A percentile compares a stretch with the other conserved stretches of the same genome.
Conservation (phyloP, 441 rosid species). For the Erodium chrysanthum region DNA sequence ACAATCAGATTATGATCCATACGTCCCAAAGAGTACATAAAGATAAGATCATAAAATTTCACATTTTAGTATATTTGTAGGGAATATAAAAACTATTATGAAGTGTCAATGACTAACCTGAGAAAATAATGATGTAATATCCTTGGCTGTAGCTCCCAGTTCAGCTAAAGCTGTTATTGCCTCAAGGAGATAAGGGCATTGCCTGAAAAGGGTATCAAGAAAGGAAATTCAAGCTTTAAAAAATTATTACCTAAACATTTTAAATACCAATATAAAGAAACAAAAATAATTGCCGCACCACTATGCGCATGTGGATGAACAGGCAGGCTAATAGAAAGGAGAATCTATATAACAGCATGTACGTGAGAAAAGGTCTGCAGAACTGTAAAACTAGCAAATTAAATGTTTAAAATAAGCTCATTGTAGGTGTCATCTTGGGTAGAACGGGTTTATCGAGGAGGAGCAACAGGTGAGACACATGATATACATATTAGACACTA, state of each 20-base stretch:
- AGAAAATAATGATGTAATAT: constrained; percentile 56
- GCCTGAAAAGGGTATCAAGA: constrained; percentile 34
- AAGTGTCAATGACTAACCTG: constrained; percentile 48
- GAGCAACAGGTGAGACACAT: background rate
- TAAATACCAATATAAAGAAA: background rate
- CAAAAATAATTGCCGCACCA: background rate
- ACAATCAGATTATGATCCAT: background rate
- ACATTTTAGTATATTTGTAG: background rate
- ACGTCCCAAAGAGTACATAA: background rate
- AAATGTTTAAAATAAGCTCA: background rate
- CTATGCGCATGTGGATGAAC: background rate
- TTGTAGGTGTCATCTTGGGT: background rate
- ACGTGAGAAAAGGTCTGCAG: background rate
- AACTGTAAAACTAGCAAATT: background rate
- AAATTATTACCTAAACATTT: background rate
- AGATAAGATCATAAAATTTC: background rate
- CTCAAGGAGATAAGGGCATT: constrained; percentile 75
- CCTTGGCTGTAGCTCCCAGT: constrained; percentile 80
- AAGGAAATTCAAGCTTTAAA: background rate
- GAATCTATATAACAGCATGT: background rate
- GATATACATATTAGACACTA: background rate
- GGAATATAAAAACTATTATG: background rate
- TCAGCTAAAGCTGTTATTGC: constrained; percentile 87
- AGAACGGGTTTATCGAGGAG: background rate
- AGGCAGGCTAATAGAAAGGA: background rate